A percentile compares a stretch with the other conserved stretches of the same genome.
phyloP scores from a whole-genome alignment of 495 filamentous ascomycete species.

The Aspergillus biplanus region DNA sequence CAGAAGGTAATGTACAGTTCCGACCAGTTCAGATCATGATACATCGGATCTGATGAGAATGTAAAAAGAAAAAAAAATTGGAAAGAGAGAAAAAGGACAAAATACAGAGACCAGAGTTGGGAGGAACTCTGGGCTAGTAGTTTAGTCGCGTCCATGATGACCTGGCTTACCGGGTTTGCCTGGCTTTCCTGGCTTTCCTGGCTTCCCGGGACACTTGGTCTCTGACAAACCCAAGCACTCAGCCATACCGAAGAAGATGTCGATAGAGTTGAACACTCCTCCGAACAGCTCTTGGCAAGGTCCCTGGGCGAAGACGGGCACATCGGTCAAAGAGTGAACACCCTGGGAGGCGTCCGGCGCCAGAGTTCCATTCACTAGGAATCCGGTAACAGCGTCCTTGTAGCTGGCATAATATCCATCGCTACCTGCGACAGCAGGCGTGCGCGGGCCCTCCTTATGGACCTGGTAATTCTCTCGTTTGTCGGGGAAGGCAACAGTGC shows the following conservation, averaged over 20 bases:
- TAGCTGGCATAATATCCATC: constrained; percentile 61
- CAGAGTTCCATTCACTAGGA: constrained; percentile 70
- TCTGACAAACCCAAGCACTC: constrained; percentile 64
- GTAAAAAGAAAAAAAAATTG: background rate
- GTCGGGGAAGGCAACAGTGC: constrained; percentile 66
- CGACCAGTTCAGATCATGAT: background rate
- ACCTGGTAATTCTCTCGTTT: constrained; percentile 68
- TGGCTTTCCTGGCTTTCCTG: background rate
- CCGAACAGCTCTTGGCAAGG: constrained; percentile 74
- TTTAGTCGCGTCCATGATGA: background rate
- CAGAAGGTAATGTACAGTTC: constrained; percentile 14
- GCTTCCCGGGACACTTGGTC: constrained; percentile 14
- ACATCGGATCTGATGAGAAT: constrained; percentile 1
- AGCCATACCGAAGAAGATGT: constrained; percentile 75
- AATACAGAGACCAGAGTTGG: constrained; percentile 4
- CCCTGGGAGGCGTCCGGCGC: constrained; percentile 58
- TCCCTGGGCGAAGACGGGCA: constrained; percentile 72
- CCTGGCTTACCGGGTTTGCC: background rate
- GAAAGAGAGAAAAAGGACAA: background rate
- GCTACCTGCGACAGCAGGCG: constrained; percentile 53
- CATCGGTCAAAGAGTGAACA: constrained; percentile 75
- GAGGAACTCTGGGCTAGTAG: background rate
- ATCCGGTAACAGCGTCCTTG: constrained; percentile 63
- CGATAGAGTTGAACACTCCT: constrained; percentile 68
- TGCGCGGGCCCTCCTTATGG: constrained; percentile 57